A percentile compares a stretch with the other conserved stretches of the same genome.
These are phyloP conservation scores for Malus hybrid DNA, from an alignment of 331 rosid genomes.

Conservation along the genomic window DNA sequence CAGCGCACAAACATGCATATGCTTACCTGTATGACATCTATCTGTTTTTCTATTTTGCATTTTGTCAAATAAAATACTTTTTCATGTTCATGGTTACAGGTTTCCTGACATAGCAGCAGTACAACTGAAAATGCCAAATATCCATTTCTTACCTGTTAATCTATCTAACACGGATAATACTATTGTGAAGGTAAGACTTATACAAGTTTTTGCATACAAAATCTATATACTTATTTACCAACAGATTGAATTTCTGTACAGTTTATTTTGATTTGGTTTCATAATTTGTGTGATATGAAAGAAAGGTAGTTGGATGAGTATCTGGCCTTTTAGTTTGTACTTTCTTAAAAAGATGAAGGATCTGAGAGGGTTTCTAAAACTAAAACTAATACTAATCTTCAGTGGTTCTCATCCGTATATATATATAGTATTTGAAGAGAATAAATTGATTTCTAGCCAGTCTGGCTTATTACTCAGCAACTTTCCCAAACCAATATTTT, in stretches of 20 bases:
- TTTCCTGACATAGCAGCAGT: conserved; percentile 60
- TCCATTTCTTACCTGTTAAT: conserved; percentile 88
- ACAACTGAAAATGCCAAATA: conserved; percentile 86
- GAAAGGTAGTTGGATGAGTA: background rate
- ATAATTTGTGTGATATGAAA: background rate
- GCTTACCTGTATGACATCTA: background rate
- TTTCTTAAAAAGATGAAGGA: background rate
- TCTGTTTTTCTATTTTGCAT: background rate
- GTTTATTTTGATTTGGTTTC: too few relatives aligned
- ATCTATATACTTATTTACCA: background rate
- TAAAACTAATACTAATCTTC: background rate
- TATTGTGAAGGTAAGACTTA: conserved; percentile 65
- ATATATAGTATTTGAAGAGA: background rate
- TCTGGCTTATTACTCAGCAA: background rate
- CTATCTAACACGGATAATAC: conserved; percentile 51
- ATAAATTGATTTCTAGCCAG: background rate
- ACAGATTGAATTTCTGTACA: too few relatives aligned
- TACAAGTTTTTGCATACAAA: background rate
- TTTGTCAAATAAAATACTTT: background rate
- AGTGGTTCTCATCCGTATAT: background rate
- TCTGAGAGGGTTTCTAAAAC: background rate
- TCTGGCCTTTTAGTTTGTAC: background rate
- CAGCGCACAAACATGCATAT: background rate
- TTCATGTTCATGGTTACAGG: conserved; percentile 36
- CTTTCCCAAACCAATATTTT: background rate